These are phyloP conservation scores for Fusarium tanahbumbuense DNA, from an alignment of 2,329 filamentous ascomycete genomes.

Conservation along the genomic window DNA sequence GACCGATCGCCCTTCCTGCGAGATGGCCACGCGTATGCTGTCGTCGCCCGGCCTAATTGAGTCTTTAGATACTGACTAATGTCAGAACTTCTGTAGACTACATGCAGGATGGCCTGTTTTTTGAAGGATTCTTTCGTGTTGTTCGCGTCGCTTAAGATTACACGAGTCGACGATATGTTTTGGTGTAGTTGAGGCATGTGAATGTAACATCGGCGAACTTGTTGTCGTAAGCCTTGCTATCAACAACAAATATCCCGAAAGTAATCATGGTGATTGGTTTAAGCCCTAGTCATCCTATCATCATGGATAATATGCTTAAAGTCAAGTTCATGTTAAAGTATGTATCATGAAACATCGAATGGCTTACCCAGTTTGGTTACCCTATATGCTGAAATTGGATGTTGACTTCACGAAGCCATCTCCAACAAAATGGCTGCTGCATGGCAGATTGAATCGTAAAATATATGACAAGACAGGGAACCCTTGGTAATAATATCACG, in stretches of 20 bases:
- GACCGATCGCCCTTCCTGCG: conserved; percentile 20
- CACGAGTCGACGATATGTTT: background rate
- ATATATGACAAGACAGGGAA: background rate
- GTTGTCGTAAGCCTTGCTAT: background rate
- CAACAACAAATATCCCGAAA: background rate
- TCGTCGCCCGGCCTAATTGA: conserved; percentile 29
- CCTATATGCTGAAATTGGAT: background rate
- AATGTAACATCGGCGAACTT: background rate
- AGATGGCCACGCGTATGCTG: conserved; percentile 42
- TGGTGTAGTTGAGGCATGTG: background rate
- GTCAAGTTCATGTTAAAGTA: background rate
- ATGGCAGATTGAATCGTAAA: background rate
- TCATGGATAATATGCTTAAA: background rate
- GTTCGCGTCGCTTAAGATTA: conserved; percentile 1
- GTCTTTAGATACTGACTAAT: background rate
- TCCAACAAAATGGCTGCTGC: background rate
- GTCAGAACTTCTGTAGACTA: conserved; percentile 15
- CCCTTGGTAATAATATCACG: background rate
- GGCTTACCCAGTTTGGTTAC: background rate
- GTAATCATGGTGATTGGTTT: no score
- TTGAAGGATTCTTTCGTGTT: conserved; percentile 1
- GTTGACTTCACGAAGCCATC: background rate
- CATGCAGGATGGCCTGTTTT: conserved; percentile 12
- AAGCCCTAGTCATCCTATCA: background rate
- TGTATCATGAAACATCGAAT: background rate